Conservation (phyloP, 163 green algal genomes). For the Scenedesmus sp. region DNA sequence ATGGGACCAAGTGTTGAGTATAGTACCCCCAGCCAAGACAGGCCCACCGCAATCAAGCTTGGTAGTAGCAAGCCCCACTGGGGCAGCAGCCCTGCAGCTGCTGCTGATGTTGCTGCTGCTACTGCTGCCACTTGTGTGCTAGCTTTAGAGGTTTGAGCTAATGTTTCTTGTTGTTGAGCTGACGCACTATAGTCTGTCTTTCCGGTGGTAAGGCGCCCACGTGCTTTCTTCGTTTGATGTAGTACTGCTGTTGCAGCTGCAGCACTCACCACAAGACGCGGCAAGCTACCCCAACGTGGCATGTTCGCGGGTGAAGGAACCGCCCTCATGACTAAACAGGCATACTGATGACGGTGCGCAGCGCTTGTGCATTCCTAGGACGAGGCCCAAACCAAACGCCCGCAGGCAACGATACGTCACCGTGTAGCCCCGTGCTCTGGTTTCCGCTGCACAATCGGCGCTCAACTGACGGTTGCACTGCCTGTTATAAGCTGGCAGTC, state of each 20-base stretch:
- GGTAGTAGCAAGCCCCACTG: not conserved
- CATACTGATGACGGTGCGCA: not conserved
- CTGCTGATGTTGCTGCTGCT: not conserved
- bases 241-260: slow-evolving; percentile 6
- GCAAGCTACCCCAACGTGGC: not conserved
- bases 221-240: slow-evolving; percentile 3
- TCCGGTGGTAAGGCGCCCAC: not conserved
- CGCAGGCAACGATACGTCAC: not conserved
- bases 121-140: not conserved
- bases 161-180: not conserved
- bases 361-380: not conserved
- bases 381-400: not conserved
- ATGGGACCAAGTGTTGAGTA: not conserved
- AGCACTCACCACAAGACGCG: slow-evolving; percentile 7
- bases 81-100: not conserved
- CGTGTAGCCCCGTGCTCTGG: not conserved
- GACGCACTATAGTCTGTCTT: not conserved
- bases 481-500: not conserved
- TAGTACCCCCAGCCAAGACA: not conserved
- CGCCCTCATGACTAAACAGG: not conserved
- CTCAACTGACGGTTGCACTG: not conserved
- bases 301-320: not conserved
- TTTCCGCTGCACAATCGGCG: not conserved
- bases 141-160: not conserved
- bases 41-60: slow-evolving; percentile 11